Conservation (phyloP, 2,329 filamentous ascomycete genomes). For the Aurifilum marmelostoma region DNA sequence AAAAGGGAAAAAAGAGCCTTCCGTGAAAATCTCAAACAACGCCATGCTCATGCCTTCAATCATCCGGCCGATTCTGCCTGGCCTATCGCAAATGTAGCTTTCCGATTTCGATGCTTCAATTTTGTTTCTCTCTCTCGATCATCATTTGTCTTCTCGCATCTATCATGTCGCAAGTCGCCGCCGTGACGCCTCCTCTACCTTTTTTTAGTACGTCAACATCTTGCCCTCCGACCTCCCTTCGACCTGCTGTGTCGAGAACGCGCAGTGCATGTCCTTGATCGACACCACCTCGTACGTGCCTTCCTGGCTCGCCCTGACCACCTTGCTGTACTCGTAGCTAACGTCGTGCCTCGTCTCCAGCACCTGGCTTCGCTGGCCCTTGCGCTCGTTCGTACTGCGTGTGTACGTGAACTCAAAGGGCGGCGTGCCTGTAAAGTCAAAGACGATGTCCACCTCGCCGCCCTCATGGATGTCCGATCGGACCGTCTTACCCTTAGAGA, state of each 20-base stretch:
- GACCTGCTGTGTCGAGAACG: slow-evolving; percentile 75
- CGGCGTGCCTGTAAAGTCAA: slow-evolving; percentile 93
- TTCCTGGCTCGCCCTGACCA: slow-evolving; percentile 84
- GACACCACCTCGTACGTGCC: slow-evolving; percentile 97
- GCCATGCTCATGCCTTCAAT: slow-evolving; percentile 40
- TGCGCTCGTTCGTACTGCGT: slow-evolving; percentile 82
- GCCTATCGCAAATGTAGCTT: slow-evolving; percentile 25
- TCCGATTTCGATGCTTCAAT: slow-evolving; percentile 24
- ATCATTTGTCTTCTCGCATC: background rate
- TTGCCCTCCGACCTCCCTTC: slow-evolving; percentile 51
- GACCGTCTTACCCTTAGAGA: slow-evolving; percentile 80
- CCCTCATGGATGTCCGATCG: slow-evolving; percentile 96
- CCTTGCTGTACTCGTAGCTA: slow-evolving; percentile 79
- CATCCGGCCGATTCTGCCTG: slow-evolving; percentile 16
- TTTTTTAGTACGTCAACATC: slow-evolving; percentile 37
- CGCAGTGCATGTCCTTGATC: slow-evolving; percentile 92
- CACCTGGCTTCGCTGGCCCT: slow-evolving; percentile 76
- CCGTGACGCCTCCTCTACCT: background rate
- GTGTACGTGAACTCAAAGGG: slow-evolving; percentile 99
- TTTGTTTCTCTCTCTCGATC: background rate
- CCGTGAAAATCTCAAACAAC: slow-evolving; percentile 31
- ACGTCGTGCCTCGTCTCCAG: slow-evolving; percentile 90
- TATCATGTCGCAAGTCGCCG: background rate
- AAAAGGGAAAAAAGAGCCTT: slow-evolving; percentile 9
- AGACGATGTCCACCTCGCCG: slow-evolving; percentile 87